Evolutionary conservation across 2,329 filamentous ascomycete species (phyloP).

Genomic region (Alternaria burnsii): DNA sequence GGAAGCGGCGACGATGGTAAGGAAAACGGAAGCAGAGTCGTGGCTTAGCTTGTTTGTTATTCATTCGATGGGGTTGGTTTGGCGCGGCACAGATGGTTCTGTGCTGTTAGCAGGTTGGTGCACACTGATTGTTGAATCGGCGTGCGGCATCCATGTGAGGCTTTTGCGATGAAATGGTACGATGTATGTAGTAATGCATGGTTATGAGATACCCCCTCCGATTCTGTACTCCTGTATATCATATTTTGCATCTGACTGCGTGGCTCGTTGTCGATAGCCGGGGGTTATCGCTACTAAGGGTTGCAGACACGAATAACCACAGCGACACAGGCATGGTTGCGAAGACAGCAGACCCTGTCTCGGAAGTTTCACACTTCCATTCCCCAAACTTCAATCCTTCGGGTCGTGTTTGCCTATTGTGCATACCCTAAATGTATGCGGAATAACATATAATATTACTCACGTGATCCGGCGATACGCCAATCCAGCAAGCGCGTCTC

Average conservation of each 20-base stretch:
- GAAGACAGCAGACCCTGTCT: no score
- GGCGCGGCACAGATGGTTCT: not conserved
- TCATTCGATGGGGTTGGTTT: not conserved
- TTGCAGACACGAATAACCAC: not conserved
- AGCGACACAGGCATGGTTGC: not conserved
- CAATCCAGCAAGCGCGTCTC: conserved; percentile 14
- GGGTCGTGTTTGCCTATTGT: not conserved
- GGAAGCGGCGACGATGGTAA: not conserved
- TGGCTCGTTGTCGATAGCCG: not conserved
- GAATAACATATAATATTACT: not conserved
- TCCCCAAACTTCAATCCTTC: not conserved
- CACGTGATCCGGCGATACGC: conserved; percentile 18
- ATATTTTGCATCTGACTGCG: not conserved
- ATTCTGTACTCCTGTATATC: not conserved
- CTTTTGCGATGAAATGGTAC: conserved; percentile 6
- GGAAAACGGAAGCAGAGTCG: not conserved
- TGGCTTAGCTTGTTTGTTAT: conserved; percentile 8
- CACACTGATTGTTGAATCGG: not conserved
- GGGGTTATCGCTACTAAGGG: not conserved
- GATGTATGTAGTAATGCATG: conserved; percentile 17
- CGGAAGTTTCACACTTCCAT: not conserved
- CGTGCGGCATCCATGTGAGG: not conserved
- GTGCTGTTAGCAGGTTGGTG: not conserved
- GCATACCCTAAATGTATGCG: not conserved
- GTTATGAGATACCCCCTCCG: conserved; percentile 16